Evolutionary conservation across 805 yeast genomes (phyloP).

Genomic region (Cyberlindnera samutprakarnensis): DNA sequence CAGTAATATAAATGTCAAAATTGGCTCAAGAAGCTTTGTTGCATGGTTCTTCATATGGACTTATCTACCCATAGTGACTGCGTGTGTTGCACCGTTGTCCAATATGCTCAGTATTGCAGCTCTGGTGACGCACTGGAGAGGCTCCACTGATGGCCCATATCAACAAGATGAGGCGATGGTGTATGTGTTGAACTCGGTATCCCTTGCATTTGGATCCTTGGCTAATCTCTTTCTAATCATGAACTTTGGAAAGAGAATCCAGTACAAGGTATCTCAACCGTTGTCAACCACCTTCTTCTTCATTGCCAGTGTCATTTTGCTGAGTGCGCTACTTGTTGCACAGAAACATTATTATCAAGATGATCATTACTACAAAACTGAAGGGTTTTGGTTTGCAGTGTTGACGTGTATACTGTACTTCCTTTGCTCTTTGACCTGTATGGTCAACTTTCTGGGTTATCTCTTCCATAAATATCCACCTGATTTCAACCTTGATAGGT

Average conservation of each 20-base stretch:
- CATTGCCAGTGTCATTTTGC: slow-evolving; percentile 23
- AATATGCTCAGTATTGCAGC: slow-evolving; percentile 70
- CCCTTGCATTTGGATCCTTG: slow-evolving; percentile 54
- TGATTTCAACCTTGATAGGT: slow-evolving; percentile 52
- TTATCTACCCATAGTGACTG: slow-evolving; percentile 67
- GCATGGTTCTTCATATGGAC: slow-evolving; percentile 62
- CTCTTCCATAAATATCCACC: slow-evolving; percentile 55
- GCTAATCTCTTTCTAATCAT: slow-evolving; percentile 65
- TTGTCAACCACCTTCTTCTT: slow-evolving; percentile 62
- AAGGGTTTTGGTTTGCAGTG: slow-evolving; percentile 77
- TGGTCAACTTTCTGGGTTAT: slow-evolving; percentile 58
- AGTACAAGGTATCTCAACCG: slow-evolving; percentile 54
- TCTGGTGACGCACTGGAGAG: slow-evolving; percentile 62
- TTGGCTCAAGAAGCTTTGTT: slow-evolving; percentile 13
- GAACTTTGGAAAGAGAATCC: slow-evolving; percentile 55
- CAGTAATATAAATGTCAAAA: slow-evolving; percentile 8
- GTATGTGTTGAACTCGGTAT: slow-evolving; percentile 50
- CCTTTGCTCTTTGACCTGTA: slow-evolving; percentile 43
- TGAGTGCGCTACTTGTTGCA: slow-evolving; percentile 39
- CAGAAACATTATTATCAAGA: slow-evolving; percentile 24
- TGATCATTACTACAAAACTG: slow-evolving; percentile 30
- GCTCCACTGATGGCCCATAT: slow-evolving; percentile 19
- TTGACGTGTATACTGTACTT: slow-evolving; percentile 58
- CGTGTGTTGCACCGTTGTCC: slow-evolving; percentile 74
- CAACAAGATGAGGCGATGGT: slow-evolving; percentile 35